Evolutionary conservation across 306 rosid genomes (phyloP).

Genomic region (Neltuma alba): DNA sequence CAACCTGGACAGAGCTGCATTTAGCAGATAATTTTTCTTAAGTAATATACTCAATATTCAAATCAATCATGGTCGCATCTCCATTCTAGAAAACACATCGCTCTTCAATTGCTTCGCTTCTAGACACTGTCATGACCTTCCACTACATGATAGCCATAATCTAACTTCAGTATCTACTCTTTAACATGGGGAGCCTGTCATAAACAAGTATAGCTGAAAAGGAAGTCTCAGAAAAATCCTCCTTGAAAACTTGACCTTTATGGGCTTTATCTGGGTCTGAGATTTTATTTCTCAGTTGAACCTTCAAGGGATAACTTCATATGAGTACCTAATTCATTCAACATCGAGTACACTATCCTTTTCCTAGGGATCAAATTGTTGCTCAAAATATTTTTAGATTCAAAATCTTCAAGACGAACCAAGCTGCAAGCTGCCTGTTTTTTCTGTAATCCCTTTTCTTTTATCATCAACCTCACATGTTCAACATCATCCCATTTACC

Average conservation of each 20-base stretch:
- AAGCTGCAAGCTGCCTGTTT: slow-evolving; percentile 54
- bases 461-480: slow-evolving; percentile 58
- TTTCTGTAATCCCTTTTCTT: slow-evolving; percentile 55
- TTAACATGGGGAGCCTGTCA: not conserved
- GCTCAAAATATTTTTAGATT: slow-evolving; percentile 34
- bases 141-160: slow-evolving; percentile 16
- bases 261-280: slow-evolving; percentile 7
- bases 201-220: not conserved
- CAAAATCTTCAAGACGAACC: slow-evolving; percentile 53
- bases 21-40: slow-evolving; percentile 12
- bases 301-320: slow-evolving; percentile 46
- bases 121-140: not conserved
- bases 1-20: slow-evolving; percentile 17
- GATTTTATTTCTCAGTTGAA: slow-evolving; percentile 18
- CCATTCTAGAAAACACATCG: slow-evolving; percentile 4
- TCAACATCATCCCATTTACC: slow-evolving; percentile 76
- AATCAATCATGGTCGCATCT: slow-evolving; percentile 29
- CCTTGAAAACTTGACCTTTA: not conserved
- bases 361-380: slow-evolving; percentile 43
- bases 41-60: slow-evolving; percentile 18
- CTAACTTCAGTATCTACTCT: slow-evolving; percentile 20
- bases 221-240: not conserved
- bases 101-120: slow-evolving; percentile 20
- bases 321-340: slow-evolving; percentile 49
- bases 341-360: slow-evolving; percentile 60